phyloP scores from a whole-genome alignment of 768 basidiomycete species.

The Tubosaeta sp. region DNA sequence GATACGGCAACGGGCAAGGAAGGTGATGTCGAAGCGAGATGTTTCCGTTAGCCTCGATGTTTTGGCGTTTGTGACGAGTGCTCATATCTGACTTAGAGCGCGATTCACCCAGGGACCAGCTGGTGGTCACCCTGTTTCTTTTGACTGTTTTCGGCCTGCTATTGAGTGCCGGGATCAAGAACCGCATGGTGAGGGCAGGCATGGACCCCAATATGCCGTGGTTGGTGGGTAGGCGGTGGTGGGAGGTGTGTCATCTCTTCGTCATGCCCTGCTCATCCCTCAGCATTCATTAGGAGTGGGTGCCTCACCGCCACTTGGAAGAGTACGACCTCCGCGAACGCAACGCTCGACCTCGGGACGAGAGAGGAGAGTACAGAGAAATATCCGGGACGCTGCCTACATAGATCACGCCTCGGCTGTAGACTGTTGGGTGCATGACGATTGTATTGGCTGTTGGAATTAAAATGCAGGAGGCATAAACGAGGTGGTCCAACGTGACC shows the following conservation, averaged over 20 bases:
- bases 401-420: slow-evolving; percentile 6
- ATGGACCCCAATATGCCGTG: slow-evolving; percentile 60
- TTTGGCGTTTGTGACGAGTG: slow-evolving; percentile 27
- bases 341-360: slow-evolving; percentile 27
- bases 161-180: slow-evolving; percentile 80
- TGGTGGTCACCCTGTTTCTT: slow-evolving; percentile 88
- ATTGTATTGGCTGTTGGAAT: slow-evolving; percentile 10
- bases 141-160: slow-evolving; percentile 83
- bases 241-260: slow-evolving; percentile 60
- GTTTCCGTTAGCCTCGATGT: slow-evolving; percentile 74
- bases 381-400: slow-evolving; percentile 31
- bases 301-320: slow-evolving; percentile 50
- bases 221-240: slow-evolving; percentile 67
- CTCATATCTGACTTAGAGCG: slow-evolving; percentile 56
- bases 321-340: slow-evolving; percentile 46
- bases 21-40: slow-evolving; percentile 92
- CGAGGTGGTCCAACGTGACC: too few species aligned
- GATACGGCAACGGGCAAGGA: slow-evolving; percentile 94
- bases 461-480: slow-evolving; percentile 4
- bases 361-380: slow-evolving; percentile 43
- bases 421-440: neutral
- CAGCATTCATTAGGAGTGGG: slow-evolving; percentile 28
- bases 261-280: slow-evolving; percentile 17
- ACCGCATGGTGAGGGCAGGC: slow-evolving; percentile 75
- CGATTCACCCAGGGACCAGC: slow-evolving; percentile 92